Evolutionary conservation across 1,284 basidiomycete genomes (phyloP).

Genomic region (Puccinia novopanici): DNA sequence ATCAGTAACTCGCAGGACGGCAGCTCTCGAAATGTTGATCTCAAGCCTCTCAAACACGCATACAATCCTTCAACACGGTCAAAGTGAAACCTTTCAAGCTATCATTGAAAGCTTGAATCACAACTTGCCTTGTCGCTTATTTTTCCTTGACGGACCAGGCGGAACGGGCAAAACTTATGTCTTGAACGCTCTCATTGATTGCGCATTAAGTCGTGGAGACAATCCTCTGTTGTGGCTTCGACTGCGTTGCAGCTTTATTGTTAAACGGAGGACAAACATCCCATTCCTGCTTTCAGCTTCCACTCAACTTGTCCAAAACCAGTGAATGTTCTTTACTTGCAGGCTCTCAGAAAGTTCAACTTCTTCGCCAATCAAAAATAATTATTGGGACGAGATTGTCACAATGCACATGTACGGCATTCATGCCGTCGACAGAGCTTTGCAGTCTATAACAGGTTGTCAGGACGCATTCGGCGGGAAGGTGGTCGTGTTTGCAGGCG

Average conservation of each 20-base stretch:
- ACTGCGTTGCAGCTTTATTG: conserved; percentile 63
- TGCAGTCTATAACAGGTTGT: neutral
- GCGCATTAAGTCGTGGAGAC: too few species aligned
- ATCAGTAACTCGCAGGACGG: too few species aligned
- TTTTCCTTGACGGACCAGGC: too few species aligned
- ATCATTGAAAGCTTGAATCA: too few species aligned
- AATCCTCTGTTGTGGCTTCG: conserved; percentile 55
- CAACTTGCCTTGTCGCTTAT: conserved; percentile 61
- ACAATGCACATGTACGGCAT: conserved; percentile 4
- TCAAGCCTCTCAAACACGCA: too few species aligned
- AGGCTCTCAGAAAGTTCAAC: too few species aligned
- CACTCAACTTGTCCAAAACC: neutral
- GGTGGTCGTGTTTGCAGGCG: neutral
- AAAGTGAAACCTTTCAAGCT: too few species aligned
- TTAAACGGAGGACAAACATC: conserved; percentile 59
- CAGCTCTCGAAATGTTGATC: too few species aligned
- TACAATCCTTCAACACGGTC: too few species aligned
- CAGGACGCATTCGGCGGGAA: neutral
- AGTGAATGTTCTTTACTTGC: too few species aligned
- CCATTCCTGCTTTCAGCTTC: conserved; percentile 17
- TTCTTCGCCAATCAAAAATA: too few species aligned
- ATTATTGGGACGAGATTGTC: too few species aligned
- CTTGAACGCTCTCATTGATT: conserved; percentile 62
- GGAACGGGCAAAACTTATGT: conserved; percentile 65
- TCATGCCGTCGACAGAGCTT: neutral